Evolutionary conservation across 148 eudicot genomes (phyloP).

Genomic region (Rhododendron vialii): DNA sequence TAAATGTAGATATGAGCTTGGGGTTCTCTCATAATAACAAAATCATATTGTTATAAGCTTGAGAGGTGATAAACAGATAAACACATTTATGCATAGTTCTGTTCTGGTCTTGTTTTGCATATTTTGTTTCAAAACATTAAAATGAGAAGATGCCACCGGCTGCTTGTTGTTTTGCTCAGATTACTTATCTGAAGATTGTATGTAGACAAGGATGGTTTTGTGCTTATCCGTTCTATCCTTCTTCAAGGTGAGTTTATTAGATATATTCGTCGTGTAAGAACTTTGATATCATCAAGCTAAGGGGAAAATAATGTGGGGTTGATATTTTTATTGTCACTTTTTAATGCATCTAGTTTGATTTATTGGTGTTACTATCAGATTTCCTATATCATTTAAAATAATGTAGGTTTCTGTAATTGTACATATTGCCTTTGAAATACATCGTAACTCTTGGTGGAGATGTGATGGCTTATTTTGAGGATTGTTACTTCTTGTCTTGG

Average conservation of each 20-base stretch:
- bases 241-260: slow-evolving; percentile 57
- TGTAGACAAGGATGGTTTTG: slow-evolving; percentile 87
- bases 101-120: background rate
- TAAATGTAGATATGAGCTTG: background rate
- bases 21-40: background rate
- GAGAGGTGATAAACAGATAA: background rate
- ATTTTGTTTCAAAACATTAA: background rate
- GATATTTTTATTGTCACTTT: background rate
- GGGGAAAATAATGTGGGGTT: background rate
- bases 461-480: background rate
- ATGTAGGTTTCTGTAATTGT: background rate
- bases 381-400: background rate
- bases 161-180: slow-evolving; percentile 30
- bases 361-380: background rate
- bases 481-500: background rate
- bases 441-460: background rate
- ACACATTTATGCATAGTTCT: background rate
- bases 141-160: background rate
- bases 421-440: background rate
- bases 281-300: background rate
- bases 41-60: background rate
- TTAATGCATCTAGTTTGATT: background rate
- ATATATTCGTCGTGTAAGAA: background rate
- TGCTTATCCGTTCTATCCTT: slow-evolving; percentile 62
- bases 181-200: slow-evolving; percentile 75